phyloP scores from a whole-genome alignment of 306 rosid species.

The Pterocarpus macrocarpus region DNA sequence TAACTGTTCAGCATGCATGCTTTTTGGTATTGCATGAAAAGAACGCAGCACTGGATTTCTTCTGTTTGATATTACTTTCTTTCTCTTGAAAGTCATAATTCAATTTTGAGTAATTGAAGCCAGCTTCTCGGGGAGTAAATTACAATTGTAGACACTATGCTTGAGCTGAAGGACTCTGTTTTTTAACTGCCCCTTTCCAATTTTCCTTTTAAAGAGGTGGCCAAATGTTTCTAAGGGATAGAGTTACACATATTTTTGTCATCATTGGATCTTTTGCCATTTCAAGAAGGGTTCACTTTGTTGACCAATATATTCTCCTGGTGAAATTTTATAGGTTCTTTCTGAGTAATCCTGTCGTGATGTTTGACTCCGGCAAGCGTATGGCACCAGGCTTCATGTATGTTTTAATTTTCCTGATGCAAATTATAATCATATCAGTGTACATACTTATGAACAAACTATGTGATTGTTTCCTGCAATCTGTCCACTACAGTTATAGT shows the following conservation, averaged over 20 bases:
- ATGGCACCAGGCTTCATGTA: constrained; percentile 82
- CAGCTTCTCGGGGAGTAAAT: no score
- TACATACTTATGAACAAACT: constrained; percentile 16
- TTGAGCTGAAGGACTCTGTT: no score
- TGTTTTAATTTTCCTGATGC: constrained; percentile 9
- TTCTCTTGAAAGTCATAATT: no score
- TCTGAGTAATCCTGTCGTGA: constrained; percentile 84
- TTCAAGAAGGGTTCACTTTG: no score
- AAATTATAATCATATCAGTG: constrained; percentile 16
- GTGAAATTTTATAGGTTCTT: constrained; percentile 58
- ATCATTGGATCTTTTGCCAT: neutral
- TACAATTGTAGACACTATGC: no score
- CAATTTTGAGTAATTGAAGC: no score
- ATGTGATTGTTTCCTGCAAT: constrained; percentile 19
- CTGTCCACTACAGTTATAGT: constrained; percentile 61
- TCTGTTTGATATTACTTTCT: no score
- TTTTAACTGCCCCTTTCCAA: no score
- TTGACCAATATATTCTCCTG: no score
- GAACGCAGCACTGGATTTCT: no score
- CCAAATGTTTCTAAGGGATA: neutral
- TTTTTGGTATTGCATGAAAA: no score
- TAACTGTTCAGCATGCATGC: no score
- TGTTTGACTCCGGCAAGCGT: constrained; percentile 84
- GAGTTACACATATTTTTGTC: constrained; percentile 21
- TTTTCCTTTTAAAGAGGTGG: neutral